Evolutionary conservation across 805 yeast genomes (phyloP), one percentile per base, ranked within the genome.

Genomic region (Maudiozyma turicensis): DNA sequence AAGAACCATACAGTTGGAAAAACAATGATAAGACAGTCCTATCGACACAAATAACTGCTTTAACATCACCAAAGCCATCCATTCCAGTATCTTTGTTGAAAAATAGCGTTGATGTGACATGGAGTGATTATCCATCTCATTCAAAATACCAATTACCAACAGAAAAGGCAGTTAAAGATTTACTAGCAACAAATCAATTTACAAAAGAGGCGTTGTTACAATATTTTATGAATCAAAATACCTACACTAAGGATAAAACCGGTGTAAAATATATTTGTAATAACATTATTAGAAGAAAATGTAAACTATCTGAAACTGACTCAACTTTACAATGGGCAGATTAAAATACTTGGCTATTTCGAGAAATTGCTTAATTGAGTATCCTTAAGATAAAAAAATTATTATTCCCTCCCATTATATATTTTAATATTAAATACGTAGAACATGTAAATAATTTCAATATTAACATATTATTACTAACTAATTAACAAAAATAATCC

Each of bases 91-190:
- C 67, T 49, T 48, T 65, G 40, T 63, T 61, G 45, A 62, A 62
- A 20, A 56, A 56, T 29, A 52, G 56, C 41, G 54, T 66, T 32
- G 61, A 61, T 41, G 61, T 66, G 40, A 69, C 74, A 15, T 76
- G 72, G 67, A 63, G 59, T 34, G 67, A 73, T 53, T 76, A 78
- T 59, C 73, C 74, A 26, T 56, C 58, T 40, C 68, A 64, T 42
- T 33, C 49, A 30, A 57, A 54, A 44, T 84, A 80, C 75, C 96
- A 95, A 32, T 73, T 93, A 55, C 98, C 98, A 46, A 72, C 78
- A 10, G 87, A 85, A 66, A 53, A 63, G 37, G 84, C 80, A 51
- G 73, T 91, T 50, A 76, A 75, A 58, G 70, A 72, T 46, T 86
- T 76, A 65, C 78, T 90, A 48, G 78, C 79, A 32, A 40, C 46